Base-by-base conservation (phyloP, 2,329 filamentous ascomycete species). In the Trichoderma atroviride region DNA sequence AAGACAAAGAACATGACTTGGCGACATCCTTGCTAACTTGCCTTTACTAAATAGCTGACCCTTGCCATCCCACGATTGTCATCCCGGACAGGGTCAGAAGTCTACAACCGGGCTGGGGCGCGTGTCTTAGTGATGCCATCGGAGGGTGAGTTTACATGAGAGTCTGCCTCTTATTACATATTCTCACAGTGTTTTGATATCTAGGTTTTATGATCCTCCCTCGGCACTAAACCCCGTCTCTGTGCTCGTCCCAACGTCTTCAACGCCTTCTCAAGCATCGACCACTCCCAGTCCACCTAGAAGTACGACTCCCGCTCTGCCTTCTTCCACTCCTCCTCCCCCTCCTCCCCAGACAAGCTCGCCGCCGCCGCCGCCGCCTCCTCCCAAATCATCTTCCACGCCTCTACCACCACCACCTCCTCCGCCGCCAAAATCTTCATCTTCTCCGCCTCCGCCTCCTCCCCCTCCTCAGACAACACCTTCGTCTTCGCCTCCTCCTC, bases 161-260 rank as follows among this genome's bases (percentile, higher is more conserved):
- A 22, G 5, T 37, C 22, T 31, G 5, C 3, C 4, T n/a, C 13
- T 27, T 27, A 11, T 3, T 14, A 52, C 16, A 5, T n/a, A 4
- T 52, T 62, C 59, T 62, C 13, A 64, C 47, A 22, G 5, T 4
- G n/a, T 9, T 37, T 19, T 6, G 22, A 4, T 50, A 11, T 50
- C 43, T 50, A 67, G 69, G 0, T 70, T 70, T 50, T 70, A 70
- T 33, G 69, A 70, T 37, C 69, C 69, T 16, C 69, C 69, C 4
- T 70, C 59, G 4, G 66, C 66, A 1, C 66, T 69, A 10, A 69
- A 16, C 35, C 50, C 66, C 7, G 66, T 69, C 11, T 50, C 69
- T 13, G 63, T 7, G 19, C 65, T 70, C 7, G 13, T 60, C 9
- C 69, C 69, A 1, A 60, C 50, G 5, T 53, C 55, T 7, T 33